Base-by-base conservation (phyloP, 2,329 filamentous ascomycete species). In the Passalora sequoiae region DNA sequence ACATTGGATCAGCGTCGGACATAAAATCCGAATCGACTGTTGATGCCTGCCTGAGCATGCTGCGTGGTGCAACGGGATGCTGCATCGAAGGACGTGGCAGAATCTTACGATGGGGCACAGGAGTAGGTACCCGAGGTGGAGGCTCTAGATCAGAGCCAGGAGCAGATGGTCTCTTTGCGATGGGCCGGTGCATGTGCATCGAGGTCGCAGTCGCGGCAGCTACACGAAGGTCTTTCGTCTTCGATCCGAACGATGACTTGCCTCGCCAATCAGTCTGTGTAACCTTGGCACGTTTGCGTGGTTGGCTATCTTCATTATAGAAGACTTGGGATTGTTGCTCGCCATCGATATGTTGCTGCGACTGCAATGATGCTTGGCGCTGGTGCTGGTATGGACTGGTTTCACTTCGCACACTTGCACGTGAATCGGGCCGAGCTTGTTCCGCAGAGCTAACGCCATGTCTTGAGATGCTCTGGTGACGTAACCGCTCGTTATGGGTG, bases 181-280 rank as follows among this genome's bases (percentile, higher is more conserved):
- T 75, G 3, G 91, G 91, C 32, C 89, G 79, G 63, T 95, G 85
- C 36, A 83, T 83, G 31, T 91, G 84, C 46, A 97, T 75, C 4
- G 89, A 95, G 30, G 88, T 87, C 32, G 89, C 84, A 12, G 86
- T 94, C 62, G 88, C 94, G 35, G 91, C 91, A 47, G 86, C 83
- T n/a, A 95, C 88, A 37, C 89, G 79, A 19, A 97, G 72, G 37
- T 92, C 88, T 7, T 81, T 78, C 2, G 60, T 58, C 21, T 81
- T 81, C 3, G 40, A 22, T 39, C 83, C 85, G 57, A 96, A 85
- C 16, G 78, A 80, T 49, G 75, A 78, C 54, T 79, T 83, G 38
- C 82, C 81, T n/a, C 80, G 80, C 68, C 81, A 83, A 50, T 85
- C 80, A 9, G 83, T 78, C 60, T 83, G 78, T 15, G 80, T 87